A percentile compares a stretch with the other conserved stretches of the same genome.
These are phyloP conservation scores for Amanita subjunquillea DNA, from an alignment of 768 basidiomycete species.

Conservation along the genomic window DNA sequence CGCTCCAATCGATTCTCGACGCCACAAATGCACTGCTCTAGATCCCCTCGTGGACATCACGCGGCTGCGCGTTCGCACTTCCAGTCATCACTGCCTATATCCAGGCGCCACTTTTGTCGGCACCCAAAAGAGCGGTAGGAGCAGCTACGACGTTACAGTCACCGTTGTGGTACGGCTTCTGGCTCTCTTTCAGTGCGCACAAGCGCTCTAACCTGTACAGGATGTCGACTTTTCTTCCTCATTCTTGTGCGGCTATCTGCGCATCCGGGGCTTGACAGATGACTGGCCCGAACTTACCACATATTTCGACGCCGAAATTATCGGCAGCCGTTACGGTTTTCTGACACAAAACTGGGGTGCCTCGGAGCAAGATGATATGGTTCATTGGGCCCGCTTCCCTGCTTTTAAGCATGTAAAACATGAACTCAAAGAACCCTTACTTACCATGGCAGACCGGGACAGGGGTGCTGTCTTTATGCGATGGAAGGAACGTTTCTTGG, in stretches of 20 bases:
- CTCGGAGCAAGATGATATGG: conserved; percentile 81
- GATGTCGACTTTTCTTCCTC: conserved; percentile 86
- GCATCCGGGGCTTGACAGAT: conserved; percentile 86
- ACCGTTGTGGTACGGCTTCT: conserved; percentile 69
- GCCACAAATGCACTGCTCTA: conserved; percentile 16
- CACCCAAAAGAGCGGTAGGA: conserved; percentile 89
- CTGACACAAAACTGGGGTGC: conserved; percentile 88
- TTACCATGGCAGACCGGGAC: conserved; percentile 71
- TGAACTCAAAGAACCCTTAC: conserved; percentile 67
- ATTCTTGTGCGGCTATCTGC: conserved; percentile 83
- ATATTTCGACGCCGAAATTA: conserved; percentile 95
- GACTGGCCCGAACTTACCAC: conserved; percentile 95
- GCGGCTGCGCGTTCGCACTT: conserved; percentile 60
- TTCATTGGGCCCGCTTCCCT: conserved; percentile 92
- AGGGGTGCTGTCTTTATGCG: conserved; percentile 87
- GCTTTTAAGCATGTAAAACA: conserved; percentile 75
- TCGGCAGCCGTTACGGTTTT: conserved; percentile 86
- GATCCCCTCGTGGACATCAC: conserved; percentile 69
- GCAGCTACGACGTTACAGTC: conserved; percentile 90
- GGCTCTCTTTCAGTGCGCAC: conserved; percentile 1
- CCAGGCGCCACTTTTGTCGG: conserved; percentile 86
- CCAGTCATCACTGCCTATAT: conserved; percentile 70
- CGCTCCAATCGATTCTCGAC: conserved; percentile 8
- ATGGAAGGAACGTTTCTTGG: conserved; percentile 94
- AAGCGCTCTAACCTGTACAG: conserved; percentile 23